These are phyloP conservation scores for Cladobotryum protrusum DNA, from an alignment of 2,329 filamentous ascomycete species.

Conservation along the genomic window DNA sequence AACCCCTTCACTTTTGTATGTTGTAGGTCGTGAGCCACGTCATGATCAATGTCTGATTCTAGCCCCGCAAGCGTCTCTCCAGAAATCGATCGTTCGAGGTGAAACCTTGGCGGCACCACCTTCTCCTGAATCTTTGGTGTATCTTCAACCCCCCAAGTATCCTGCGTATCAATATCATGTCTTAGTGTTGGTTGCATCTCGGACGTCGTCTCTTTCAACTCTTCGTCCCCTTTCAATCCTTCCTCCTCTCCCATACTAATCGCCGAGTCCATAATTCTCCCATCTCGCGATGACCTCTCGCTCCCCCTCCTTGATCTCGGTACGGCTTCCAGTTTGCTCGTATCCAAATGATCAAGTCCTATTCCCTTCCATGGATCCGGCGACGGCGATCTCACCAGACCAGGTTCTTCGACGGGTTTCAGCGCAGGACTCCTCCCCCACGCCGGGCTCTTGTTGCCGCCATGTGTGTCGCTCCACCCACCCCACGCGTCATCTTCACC, in stretches of 20 bases:
- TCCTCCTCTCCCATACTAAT: conserved; percentile 21
- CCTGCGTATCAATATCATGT: not conserved
- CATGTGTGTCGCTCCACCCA: conserved; percentile 28
- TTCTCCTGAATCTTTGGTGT: not conserved
- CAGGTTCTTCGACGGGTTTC: conserved; percentile 20
- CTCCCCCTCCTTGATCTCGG: conserved; percentile 11
- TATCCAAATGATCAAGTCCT: conserved; percentile 15
- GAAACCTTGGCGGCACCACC: not conserved
- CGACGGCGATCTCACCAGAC: conserved; percentile 20
- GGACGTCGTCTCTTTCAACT: not conserved
- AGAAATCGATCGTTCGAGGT: conserved; percentile 5
- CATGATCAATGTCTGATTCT: not conserved
- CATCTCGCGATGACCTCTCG: conserved; percentile 13
- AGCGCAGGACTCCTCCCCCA: conserved; percentile 29
- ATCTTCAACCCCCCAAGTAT: not conserved
- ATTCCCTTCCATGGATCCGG: conserved; percentile 23
- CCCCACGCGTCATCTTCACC: conserved; percentile 30
- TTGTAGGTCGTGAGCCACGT: conserved; percentile 16
- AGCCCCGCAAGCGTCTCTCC: not conserved
- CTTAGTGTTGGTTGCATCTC: not conserved
- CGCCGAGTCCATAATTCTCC: conserved; percentile 24
- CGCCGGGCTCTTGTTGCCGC: conserved; percentile 19
- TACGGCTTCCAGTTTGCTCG: conserved; percentile 20
- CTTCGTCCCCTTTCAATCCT: not conserved
- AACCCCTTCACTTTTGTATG: conserved; percentile 44